Conservation (phyloP, 306 rosid genomes). For the Corylus avellana region DNA sequence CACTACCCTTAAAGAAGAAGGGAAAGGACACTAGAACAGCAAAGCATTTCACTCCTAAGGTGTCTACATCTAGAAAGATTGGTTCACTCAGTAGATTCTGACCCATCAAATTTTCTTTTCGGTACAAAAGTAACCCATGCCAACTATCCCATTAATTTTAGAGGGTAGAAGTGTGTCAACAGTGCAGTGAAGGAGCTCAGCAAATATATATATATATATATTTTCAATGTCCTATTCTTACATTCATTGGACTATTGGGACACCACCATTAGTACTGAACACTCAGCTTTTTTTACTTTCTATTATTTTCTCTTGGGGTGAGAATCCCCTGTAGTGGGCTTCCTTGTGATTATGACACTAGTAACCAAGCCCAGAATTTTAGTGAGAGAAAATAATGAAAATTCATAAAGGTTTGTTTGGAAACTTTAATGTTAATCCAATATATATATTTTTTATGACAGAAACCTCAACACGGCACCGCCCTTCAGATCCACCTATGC, state of each 20-base stretch:
- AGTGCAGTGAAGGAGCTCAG: not conserved
- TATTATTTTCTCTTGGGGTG: not conserved
- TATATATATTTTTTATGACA: too few relatives aligned
- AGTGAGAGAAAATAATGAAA: not conserved
- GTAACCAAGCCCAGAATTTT: not conserved
- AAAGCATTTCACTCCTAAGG: constrained; percentile 10
- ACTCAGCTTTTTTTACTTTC: not conserved
- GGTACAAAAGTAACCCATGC: not conserved
- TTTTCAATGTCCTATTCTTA: not conserved
- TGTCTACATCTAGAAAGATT: not conserved
- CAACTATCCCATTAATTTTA: not conserved
- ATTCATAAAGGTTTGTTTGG: not conserved
- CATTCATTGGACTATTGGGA: constrained; percentile 8
- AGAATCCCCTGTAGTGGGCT: not conserved
- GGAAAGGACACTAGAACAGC: not conserved
- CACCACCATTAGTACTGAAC: not conserved
- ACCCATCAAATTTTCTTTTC: not conserved
- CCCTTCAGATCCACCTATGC: too few relatives aligned
- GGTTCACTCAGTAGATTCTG: too few relatives aligned
- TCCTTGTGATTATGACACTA: not conserved
- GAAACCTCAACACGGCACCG: too few relatives aligned
- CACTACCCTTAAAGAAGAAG: not conserved
- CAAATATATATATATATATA: not conserved
- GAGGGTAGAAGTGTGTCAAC: constrained; percentile 17
- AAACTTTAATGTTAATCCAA: too few relatives aligned